Base-by-base conservation (phyloP, 306 rosid species). In the Cucumis hystrix region DNA sequence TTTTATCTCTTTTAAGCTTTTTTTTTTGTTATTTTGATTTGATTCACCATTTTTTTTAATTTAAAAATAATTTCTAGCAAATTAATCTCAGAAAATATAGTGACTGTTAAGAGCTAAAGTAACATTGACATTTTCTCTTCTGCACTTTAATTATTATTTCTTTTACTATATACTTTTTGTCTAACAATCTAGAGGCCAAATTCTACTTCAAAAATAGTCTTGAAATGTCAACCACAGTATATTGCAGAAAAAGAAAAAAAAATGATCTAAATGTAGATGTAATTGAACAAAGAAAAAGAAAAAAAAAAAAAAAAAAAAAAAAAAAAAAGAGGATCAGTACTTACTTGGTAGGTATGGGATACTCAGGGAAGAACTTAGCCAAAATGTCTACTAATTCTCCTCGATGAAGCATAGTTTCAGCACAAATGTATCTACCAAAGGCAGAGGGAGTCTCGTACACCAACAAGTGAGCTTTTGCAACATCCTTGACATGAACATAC, bases 291-390 rank as follows among this genome's bases (percentile, higher is more conserved):
- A 23, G 1, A 23, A 23, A 23, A 23, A 8, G 15, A 52, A 52
- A 16, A 17, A 13, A 23, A 23, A 23, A 23, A 23, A 23, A 23
- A 8, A 52, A 52, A 52, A 23, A 23, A 23, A 23, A 23, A 23
- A 23, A 8, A 52, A 52, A 52, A 16, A 17, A 13, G 17, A 15
- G n/a, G 6, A 17, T 57, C 3, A 0, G 1, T 7, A 52, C 91
- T 88, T 85, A 94, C 98, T 85, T 91, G 88, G 84, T 83, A 14
- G 98, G 98, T 49, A 83, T 41, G 5, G 98, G 98, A 59, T 92
- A 94, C 10, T 94, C 93, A 0, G 96, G 97, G 74, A 91, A 94
- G 79, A 79, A 81, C 75, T 94, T 90, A 60, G 90, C 88, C 1
- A 94, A 83, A 83, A 90, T 94, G 8, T 88, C 91, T 16, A 94